Conservation (phyloP, 257 asterid species). For the Jasminum sambac region DNA sequence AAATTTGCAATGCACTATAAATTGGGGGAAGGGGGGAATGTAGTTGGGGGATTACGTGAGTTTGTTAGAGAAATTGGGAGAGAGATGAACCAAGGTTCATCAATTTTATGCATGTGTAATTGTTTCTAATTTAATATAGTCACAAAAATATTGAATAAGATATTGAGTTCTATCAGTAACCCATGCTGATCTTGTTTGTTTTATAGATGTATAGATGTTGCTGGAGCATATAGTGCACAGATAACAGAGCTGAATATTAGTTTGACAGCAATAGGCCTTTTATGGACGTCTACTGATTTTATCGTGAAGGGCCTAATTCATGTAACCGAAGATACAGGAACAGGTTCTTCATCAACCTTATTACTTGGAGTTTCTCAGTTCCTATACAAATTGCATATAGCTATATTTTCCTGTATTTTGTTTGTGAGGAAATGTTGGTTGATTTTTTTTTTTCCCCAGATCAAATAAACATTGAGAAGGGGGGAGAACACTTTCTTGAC, state of each 20-base stretch:
- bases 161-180: too few species aligned
- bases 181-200: constrained; percentile 22
- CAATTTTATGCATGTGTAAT: too few species aligned
- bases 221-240: constrained; percentile 95
- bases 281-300: constrained; percentile 96
- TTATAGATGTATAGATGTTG: constrained; percentile 90
- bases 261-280: constrained; percentile 89
- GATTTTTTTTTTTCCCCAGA: constrained; percentile 46
- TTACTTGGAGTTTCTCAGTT: constrained; percentile 9
- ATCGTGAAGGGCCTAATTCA: constrained; percentile 66
- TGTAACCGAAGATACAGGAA: constrained; percentile 45
- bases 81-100: too few species aligned
- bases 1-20: too few species aligned
- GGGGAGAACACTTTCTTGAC: constrained; percentile 34
- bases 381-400: constrained; percentile 3
- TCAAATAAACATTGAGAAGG: constrained; percentile 37
- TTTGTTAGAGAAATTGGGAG: too few species aligned
- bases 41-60: too few species aligned
- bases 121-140: too few species aligned
- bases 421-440: constrained; percentile 25
- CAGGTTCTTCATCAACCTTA: constrained; percentile 48
- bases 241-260: constrained; percentile 91
- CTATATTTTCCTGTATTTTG: constrained; percentile 6
- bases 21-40: too few species aligned
- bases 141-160: too few species aligned